These are phyloP conservation scores for Allomyces macrogynus DNA, from an alignment of 192 early-diverging fungal genomes.

Conservation along the genomic window DNA sequence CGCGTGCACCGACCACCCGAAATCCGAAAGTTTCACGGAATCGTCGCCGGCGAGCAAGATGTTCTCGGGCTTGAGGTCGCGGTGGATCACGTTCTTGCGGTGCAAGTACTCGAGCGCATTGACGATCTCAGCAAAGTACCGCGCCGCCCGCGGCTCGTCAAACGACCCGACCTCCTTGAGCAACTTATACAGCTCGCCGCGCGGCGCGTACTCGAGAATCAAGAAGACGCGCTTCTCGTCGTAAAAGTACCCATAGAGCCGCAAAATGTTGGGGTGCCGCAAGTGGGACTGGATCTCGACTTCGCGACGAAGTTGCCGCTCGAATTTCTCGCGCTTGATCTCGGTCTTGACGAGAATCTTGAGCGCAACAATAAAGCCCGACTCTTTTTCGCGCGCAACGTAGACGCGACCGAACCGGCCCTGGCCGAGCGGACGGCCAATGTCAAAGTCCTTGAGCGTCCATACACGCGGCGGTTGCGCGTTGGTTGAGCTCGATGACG, in stretches of 20 bases:
- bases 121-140: conserved; percentile 81
- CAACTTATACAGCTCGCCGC: conserved; percentile 79
- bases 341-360: conserved; percentile 79
- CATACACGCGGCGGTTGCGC: conserved; percentile 10
- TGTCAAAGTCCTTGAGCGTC: conserved; percentile 67
- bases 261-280: conserved; percentile 77
- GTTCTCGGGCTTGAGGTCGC: conserved; percentile 96
- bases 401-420: conserved; percentile 97
- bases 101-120: conserved; percentile 72
- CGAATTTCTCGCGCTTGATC: conserved; percentile 48
- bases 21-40: conserved; percentile 87
- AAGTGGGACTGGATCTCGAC: conserved; percentile 80
- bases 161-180: conserved; percentile 50
- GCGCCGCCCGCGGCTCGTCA: conserved; percentile 45
- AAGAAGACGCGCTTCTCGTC: conserved; percentile 79
- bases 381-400: conserved; percentile 66
- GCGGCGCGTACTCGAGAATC: conserved; percentile 86
- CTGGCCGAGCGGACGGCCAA: conserved; percentile 67
- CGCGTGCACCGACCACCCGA: conserved; percentile 91
- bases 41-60: conserved; percentile 65
- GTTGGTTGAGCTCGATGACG: neutral
- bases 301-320: conserved; percentile 79
- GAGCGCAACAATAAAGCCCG: conserved; percentile 73
- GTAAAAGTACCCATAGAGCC: conserved; percentile 91
- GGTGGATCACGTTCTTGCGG: conserved; percentile 74